Conservation (phyloP, 2,329 filamentous ascomycete genomes). For the Juglanconis oblonga region DNA sequence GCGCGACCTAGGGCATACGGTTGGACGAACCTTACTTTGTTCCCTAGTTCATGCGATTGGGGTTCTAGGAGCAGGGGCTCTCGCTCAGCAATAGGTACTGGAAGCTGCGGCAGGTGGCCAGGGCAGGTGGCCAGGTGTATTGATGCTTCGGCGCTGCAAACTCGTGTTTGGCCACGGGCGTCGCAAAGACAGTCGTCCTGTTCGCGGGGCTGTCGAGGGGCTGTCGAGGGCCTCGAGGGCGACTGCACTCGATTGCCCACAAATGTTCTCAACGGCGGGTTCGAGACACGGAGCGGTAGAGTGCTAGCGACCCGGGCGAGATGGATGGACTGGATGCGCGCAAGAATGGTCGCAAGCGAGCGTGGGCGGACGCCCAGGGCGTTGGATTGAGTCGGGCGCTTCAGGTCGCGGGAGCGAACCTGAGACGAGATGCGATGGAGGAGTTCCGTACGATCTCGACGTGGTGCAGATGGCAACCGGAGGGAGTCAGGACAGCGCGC, state of each 20-base stretch:
- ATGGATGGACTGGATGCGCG: background rate
- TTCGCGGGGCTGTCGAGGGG: background rate
- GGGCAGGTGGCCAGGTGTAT: background rate
- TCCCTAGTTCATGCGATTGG: background rate
- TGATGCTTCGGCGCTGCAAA: background rate
- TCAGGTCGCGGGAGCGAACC: background rate
- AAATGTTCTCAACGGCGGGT: background rate
- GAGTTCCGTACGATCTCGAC: background rate
- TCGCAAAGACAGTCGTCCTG: background rate
- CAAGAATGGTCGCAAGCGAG: background rate
- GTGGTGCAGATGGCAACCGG: too few relatives aligned
- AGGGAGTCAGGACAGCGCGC: too few relatives aligned
- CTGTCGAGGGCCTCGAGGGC: background rate
- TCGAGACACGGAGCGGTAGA: background rate
- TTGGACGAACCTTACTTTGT: slow-evolving; percentile 2
- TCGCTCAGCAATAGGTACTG: background rate
- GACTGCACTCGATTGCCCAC: background rate
- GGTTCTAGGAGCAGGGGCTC: background rate
- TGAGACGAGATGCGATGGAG: background rate
- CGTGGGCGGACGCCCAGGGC: too few relatives aligned
- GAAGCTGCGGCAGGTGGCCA: background rate
- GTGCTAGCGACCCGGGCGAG: background rate
- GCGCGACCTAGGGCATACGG: background rate
- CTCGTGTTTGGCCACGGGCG: background rate
- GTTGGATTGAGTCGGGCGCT: background rate